phyloP scores from a whole-genome alignment of 163 green algal species.

The Scenedesmus sp. region DNA sequence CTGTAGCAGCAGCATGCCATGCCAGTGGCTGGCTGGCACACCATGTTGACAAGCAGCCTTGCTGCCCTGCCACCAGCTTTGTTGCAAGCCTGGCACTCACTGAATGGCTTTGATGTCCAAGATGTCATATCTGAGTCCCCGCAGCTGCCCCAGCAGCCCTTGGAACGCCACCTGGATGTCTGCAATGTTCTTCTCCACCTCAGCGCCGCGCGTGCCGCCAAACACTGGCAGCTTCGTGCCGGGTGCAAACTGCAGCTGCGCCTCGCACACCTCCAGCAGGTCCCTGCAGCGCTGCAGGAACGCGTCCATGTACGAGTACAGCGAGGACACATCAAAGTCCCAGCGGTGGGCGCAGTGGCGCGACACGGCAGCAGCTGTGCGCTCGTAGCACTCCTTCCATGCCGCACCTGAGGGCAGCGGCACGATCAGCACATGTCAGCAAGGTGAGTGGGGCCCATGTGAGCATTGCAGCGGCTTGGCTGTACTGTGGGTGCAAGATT shows the following conservation, averaged over 20 bases:
- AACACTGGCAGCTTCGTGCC: slow-evolving; percentile 77
- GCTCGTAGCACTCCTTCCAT: slow-evolving; percentile 73
- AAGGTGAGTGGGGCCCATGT: background rate
- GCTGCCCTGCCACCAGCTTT: background rate
- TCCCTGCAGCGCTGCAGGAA: slow-evolving; percentile 91
- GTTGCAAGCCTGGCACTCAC: slow-evolving; percentile 49
- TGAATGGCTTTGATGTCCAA: slow-evolving; percentile 88
- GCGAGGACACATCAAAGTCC: slow-evolving; percentile 80
- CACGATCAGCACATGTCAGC: slow-evolving; percentile 1
- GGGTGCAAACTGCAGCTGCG: slow-evolving; percentile 89
- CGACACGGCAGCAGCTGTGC: slow-evolving; percentile 62
- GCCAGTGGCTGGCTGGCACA: no score
- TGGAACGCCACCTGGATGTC: slow-evolving; percentile 86
- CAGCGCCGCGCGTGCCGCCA: slow-evolving; percentile 82
- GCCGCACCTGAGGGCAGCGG: slow-evolving; percentile 49
- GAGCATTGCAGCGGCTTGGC: no score
- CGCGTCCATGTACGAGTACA: slow-evolving; percentile 92
- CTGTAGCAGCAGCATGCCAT: no score
- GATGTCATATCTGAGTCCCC: slow-evolving; percentile 81
- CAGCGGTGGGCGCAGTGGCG: slow-evolving; percentile 64
- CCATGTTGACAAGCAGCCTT: no score
- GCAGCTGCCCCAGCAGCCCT: slow-evolving; percentile 73
- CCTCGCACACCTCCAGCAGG: slow-evolving; percentile 86
- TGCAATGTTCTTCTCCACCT: slow-evolving; percentile 84
- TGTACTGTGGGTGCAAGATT: no score